Evolutionary conservation across 495 filamentous ascomycete genomes (phyloP).

Genomic region (Pseudotulostoma volvatum): DNA sequence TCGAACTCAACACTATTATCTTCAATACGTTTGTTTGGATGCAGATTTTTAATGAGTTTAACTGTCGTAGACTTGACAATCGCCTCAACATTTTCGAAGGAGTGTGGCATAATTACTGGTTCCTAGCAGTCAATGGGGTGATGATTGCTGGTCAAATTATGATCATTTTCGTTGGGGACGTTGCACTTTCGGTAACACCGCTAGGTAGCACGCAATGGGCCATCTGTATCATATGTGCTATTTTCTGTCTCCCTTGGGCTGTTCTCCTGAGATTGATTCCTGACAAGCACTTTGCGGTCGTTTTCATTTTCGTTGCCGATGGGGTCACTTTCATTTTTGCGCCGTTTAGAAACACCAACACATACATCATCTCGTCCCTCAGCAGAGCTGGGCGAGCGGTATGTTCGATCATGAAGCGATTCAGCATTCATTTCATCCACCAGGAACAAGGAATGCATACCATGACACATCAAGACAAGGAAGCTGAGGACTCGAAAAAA

Average conservation of each 20-base stretch:
- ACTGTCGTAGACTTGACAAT: slow-evolving; percentile 81
- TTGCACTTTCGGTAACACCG: slow-evolving; percentile 54
- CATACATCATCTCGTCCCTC: slow-evolving; percentile 4
- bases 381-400: slow-evolving; percentile 7
- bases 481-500: neutral
- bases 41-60: slow-evolving; percentile 94
- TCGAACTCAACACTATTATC: slow-evolving; percentile 52
- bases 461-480: neutral
- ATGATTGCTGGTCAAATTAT: slow-evolving; percentile 69
- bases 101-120: slow-evolving; percentile 60
- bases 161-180: slow-evolving; percentile 61
- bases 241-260: slow-evolving; percentile 59
- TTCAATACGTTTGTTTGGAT: slow-evolving; percentile 97
- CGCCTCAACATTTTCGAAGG: slow-evolving; percentile 81
- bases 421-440: slow-evolving; percentile 7
- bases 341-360: slow-evolving; percentile 14
- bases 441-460: neutral
- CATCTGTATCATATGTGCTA: slow-evolving; percentile 52
- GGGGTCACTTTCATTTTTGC: slow-evolving; percentile 12
- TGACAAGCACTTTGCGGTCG: slow-evolving; percentile 34
- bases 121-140: slow-evolving; percentile 62
- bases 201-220: slow-evolving; percentile 59
- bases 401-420: slow-evolving; percentile 13
- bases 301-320: slow-evolving; percentile 21
- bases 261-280: slow-evolving; percentile 53